Evolutionary conservation across 2,329 filamentous ascomycete genomes (phyloP).

Genomic region (Xylaria multiplex): DNA sequence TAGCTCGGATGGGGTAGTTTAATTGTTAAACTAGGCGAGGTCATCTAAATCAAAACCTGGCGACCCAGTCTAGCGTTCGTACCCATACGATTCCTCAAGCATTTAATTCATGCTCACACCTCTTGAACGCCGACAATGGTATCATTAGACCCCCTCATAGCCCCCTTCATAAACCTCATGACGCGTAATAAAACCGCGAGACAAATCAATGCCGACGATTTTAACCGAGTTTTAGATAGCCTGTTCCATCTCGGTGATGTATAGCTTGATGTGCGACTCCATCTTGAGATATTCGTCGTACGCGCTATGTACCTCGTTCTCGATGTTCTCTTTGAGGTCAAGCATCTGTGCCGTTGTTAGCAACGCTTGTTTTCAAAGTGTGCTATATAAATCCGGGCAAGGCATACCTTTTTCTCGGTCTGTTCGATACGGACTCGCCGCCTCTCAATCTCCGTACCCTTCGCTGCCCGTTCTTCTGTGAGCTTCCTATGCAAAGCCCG

Average conservation of each 20-base stretch:
- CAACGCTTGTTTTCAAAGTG: constrained; percentile 23
- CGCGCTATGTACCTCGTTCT: constrained; percentile 89
- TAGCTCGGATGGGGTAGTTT: neutral
- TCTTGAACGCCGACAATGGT: constrained; percentile 56
- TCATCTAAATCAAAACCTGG: constrained; percentile 15
- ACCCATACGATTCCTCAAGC: neutral
- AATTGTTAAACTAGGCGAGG: neutral
- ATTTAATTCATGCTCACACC: constrained; percentile 29
- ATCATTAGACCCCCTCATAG: constrained; percentile 46
- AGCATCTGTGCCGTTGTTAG: constrained; percentile 75
- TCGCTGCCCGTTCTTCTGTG: constrained; percentile 85
- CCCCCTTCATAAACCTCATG: constrained; percentile 45
- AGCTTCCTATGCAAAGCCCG: constrained; percentile 81
- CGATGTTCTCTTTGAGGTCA: constrained; percentile 96
- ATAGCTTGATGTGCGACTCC: constrained; percentile 95
- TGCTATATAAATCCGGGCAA: neutral
- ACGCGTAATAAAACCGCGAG: constrained; percentile 32
- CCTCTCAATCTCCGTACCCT: constrained; percentile 91
- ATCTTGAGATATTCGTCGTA: constrained; percentile 97
- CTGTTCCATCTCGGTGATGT: constrained; percentile 99
- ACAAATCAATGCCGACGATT: constrained; percentile 22
- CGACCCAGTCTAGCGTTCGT: neutral
- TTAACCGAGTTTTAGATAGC: constrained; percentile 61
- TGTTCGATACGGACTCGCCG: constrained; percentile 94
- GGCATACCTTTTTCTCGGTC: constrained; percentile 92